Evolutionary conservation across 1,284 basidiomycete species (phyloP).

Genomic region (Ustilago trichophora): DNA sequence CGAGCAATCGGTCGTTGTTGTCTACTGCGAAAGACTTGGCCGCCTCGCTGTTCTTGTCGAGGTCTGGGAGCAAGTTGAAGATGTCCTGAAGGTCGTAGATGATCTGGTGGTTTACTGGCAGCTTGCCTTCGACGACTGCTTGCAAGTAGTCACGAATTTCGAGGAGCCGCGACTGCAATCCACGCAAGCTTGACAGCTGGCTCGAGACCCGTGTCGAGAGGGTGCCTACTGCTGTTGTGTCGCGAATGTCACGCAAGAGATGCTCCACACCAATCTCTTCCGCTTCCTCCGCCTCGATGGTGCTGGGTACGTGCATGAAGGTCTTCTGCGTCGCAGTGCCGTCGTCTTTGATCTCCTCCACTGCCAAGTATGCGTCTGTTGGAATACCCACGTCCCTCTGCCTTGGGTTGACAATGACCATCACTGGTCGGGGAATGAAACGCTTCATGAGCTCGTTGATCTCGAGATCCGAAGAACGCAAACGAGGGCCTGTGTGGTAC

Average conservation of each 20-base stretch:
- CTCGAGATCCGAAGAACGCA: conserved; percentile 94
- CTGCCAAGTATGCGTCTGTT: conserved; percentile 95
- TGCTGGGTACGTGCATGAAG: conserved; percentile 74
- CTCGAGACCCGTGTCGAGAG: conserved; percentile 90
- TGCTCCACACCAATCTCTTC: conserved; percentile 99
- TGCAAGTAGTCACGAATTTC: conserved; percentile 90
- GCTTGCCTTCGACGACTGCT: conserved; percentile 78
- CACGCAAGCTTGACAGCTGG: conserved; percentile 85
- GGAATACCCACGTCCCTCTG: conserved; percentile 83
- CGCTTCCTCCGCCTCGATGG: conserved; percentile 94
- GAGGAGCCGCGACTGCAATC: conserved; percentile 84
- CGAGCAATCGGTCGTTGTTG: conserved; percentile 91
- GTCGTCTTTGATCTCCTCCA: conserved; percentile 97
- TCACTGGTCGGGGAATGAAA: conserved; percentile 88
- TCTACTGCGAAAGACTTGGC: conserved; percentile 86
- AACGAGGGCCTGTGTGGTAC: conserved; percentile 96
- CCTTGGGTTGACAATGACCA: conserved; percentile 98
- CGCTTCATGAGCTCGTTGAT: conserved; percentile 96
- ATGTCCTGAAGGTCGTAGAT: conserved; percentile 95
- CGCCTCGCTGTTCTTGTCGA: conserved; percentile 71
- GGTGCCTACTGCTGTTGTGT: conserved; percentile 80
- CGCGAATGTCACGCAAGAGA: conserved; percentile 93
- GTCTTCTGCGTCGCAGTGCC: conserved; percentile 74
- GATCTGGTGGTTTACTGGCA: conserved; percentile 96
- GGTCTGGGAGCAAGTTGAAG: conserved; percentile 83